phyloP scores from a whole-genome alignment of 805 yeast genomes.

The Myxozyma neglecta region DNA sequence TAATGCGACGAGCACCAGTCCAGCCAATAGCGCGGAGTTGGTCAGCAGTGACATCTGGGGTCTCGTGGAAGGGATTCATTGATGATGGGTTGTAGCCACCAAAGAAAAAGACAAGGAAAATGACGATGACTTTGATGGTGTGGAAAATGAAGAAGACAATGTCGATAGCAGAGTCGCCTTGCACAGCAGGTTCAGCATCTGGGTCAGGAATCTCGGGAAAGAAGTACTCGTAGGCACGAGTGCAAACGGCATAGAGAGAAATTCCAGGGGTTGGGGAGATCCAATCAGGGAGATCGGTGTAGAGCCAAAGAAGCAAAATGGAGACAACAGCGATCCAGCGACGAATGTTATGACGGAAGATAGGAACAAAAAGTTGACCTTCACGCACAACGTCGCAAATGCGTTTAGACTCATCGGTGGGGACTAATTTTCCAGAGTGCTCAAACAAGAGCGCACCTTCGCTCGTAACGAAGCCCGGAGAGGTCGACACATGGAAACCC shows the following conservation, averaged over 20 bases:
- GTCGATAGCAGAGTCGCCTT: slow-evolving; percentile 19
- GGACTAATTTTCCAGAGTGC: slow-evolving; percentile 43
- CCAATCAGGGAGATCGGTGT: slow-evolving; percentile 88
- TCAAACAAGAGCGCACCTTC: slow-evolving; percentile 78
- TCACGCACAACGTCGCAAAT: slow-evolving; percentile 74
- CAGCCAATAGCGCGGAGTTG: slow-evolving; percentile 73
- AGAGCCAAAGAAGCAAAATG: slow-evolving; percentile 68
- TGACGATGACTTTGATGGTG: slow-evolving; percentile 54
- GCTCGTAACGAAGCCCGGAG: slow-evolving; percentile 80
- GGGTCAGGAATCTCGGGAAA: slow-evolving; percentile 46
- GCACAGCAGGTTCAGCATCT: slow-evolving; percentile 44
- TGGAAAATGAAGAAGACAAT: slow-evolving; percentile 69
- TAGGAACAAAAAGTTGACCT: slow-evolving; percentile 81
- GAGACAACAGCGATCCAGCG: slow-evolving; percentile 35
- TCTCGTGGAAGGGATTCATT: slow-evolving; percentile 36
- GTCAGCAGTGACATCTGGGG: slow-evolving; percentile 49
- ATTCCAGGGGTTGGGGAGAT: slow-evolving; percentile 91
- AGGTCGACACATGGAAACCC: slow-evolving; percentile 60
- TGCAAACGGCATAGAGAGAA: slow-evolving; percentile 65
- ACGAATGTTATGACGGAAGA: slow-evolving; percentile 53
- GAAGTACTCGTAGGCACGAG: slow-evolving; percentile 38
- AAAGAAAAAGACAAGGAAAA: slow-evolving; percentile 58
- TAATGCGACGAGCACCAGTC: slow-evolving; percentile 86
- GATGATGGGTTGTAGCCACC: slow-evolving; percentile 80
- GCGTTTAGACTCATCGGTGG: slow-evolving; percentile 49